Percentiles rank a stretch among this genome's conserved stretches.
phyloP scores from a whole-genome alignment of 1,284 basidiomycete genomes.

The Marasmius oreades region DNA sequence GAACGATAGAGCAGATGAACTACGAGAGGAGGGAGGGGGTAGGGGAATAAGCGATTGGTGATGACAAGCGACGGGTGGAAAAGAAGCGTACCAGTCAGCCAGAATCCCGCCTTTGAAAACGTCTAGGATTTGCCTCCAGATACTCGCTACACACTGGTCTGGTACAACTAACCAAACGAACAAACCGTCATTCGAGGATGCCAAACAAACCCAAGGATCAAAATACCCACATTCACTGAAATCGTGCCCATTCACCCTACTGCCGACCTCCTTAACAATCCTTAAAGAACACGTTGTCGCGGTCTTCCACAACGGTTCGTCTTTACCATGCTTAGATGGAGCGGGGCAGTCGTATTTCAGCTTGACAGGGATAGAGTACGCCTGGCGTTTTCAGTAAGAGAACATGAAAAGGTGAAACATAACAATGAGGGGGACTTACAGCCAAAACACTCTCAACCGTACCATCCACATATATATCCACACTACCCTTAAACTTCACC shows the following conservation, averaged over 20 bases:
- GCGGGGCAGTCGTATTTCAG: conserved; percentile 93
- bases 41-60: no score
- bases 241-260: conserved; percentile 42
- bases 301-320: conserved; percentile 88
- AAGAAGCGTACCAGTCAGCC: conserved; percentile 83
- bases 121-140: conserved; percentile 87
- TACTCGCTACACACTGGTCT: conserved; percentile 61
- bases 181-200: conserved; percentile 2
- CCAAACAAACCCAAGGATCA: neutral
- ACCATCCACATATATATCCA: conserved; percentile 73
- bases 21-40: conserved; percentile 21
- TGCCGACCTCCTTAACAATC: conserved; percentile 62
- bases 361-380: conserved; percentile 87
- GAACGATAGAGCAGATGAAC: conserved; percentile 51
- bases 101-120: conserved; percentile 79
- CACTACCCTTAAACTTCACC: conserved; percentile 56
- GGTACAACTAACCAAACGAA: conserved; percentile 44
- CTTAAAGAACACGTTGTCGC: conserved; percentile 72
- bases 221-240: conserved; percentile 33
- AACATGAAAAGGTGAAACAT: conserved; percentile 4
- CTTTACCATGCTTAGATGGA: conserved; percentile 81
- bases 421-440: conserved; percentile 39
- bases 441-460: conserved; percentile 82
- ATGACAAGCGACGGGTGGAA: no score
- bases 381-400: conserved; percentile 44